A percentile compares a stretch with the other conserved stretches of the same genome.
phyloP scores from a whole-genome alignment of 371 early-diverging fungal genomes.

The Enterocytospora artemiae region DNA sequence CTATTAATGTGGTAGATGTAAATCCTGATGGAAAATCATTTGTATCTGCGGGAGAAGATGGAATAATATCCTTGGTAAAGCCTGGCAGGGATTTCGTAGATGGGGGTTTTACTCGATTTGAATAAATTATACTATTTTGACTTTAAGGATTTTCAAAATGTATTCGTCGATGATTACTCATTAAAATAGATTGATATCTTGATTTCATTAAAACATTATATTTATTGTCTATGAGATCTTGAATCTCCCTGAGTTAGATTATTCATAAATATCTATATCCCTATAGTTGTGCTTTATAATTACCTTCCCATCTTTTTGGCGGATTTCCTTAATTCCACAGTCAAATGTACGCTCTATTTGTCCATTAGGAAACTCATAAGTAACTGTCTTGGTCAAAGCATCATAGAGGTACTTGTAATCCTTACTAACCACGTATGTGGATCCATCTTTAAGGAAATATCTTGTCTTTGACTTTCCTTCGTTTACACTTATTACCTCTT shows the following conservation, averaged over 20 bases:
- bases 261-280: slow-evolving; percentile 16
- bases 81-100: slow-evolving; percentile 43
- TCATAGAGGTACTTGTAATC: slow-evolving; percentile 59
- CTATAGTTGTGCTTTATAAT: slow-evolving; percentile 53
- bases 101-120: slow-evolving; percentile 43
- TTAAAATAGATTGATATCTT: not conserved
- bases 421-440: slow-evolving; percentile 54
- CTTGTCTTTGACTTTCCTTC: slow-evolving; percentile 44
- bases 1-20: slow-evolving; percentile 92
- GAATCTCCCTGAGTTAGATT: not conserved
- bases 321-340: slow-evolving; percentile 58
- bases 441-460: slow-evolving; percentile 58
- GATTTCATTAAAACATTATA: not conserved
- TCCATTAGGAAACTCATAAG: slow-evolving; percentile 59
- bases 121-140: slow-evolving; percentile 15
- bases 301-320: slow-evolving; percentile 55
- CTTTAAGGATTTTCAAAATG: not conserved
- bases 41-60: slow-evolving; percentile 52
- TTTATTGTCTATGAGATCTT: no score
- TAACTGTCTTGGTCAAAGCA: slow-evolving; percentile 53
- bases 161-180: not conserved
- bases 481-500: slow-evolving; percentile 56
- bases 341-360: slow-evolving; percentile 59
- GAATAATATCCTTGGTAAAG: slow-evolving; percentile 33
- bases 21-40: slow-evolving; percentile 75